A percentile compares a stretch with the other conserved stretches of the same genome.
phyloP scores from a whole-genome alignment of 2,329 filamentous ascomycete species.

The Leptographium radiaticola region DNA sequence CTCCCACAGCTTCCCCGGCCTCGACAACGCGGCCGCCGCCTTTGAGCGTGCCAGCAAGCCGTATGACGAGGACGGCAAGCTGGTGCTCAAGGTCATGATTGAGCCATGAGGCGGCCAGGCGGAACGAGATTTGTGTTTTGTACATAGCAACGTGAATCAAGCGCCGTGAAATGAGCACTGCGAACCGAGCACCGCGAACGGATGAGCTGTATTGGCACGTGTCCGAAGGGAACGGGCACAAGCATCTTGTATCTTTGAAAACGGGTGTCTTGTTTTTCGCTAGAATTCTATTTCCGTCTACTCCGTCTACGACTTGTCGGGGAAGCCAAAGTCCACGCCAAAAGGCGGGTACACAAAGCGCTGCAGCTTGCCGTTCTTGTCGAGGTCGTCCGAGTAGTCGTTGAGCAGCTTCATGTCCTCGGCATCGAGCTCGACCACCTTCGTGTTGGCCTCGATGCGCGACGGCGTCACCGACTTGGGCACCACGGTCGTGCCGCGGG shows the following conservation, averaged over 20 bases:
- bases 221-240: not conserved
- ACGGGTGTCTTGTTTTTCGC: not conserved
- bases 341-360: slow-evolving; percentile 59
- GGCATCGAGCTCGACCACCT: slow-evolving; percentile 50
- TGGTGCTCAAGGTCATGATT: slow-evolving; percentile 64
- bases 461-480: slow-evolving; percentile 58
- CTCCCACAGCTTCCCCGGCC: slow-evolving; percentile 55
- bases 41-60: slow-evolving; percentile 62
- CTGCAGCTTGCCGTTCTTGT: slow-evolving; percentile 36
- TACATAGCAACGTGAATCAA: not conserved
- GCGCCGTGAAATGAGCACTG: not conserved
- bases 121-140: not conserved
- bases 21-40: slow-evolving; percentile 48
- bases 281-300: not conserved
- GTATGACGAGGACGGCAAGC: slow-evolving; percentile 52
- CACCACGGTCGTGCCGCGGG: slow-evolving; percentile 56
- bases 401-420: slow-evolving; percentile 46
- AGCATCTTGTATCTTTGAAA: not conserved
- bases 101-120: slow-evolving; percentile 16
- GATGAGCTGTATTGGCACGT: not conserved
- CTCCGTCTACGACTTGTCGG: slow-evolving; percentile 39
- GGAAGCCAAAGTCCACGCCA: slow-evolving; percentile 56
- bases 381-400: slow-evolving; percentile 39
- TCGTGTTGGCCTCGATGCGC: slow-evolving; percentile 57
- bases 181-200: not conserved